These are phyloP conservation scores for Phytophthora pluvialis DNA, from an alignment of 352 stramenopile species.

Conservation along the genomic window DNA sequence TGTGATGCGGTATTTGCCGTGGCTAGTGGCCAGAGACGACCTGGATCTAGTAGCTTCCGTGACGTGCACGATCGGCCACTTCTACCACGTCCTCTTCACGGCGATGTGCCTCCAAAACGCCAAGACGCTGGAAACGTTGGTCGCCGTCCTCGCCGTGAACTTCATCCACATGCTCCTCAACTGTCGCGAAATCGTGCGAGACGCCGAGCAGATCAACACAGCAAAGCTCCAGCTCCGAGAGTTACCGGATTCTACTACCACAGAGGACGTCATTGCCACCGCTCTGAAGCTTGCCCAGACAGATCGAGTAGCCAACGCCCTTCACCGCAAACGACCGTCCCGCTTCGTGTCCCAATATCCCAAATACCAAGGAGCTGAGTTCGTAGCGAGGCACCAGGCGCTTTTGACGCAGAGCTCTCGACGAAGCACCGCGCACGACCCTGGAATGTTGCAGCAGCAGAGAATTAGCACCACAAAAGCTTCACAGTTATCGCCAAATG, in stretches of 20 bases:
- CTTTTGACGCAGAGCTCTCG: too few relatives aligned
- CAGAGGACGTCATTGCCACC: too few relatives aligned
- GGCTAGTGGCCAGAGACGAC: constrained; percentile 21
- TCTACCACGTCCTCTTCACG: constrained; percentile 52
- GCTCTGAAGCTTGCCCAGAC: too few relatives aligned
- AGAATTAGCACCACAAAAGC: too few relatives aligned
- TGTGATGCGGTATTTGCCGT: constrained; percentile 24
- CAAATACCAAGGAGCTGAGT: too few relatives aligned
- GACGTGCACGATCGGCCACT: constrained; percentile 29
- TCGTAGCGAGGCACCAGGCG: too few relatives aligned
- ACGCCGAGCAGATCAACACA: background rate
- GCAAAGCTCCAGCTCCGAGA: background rate
- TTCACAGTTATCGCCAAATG: background rate
- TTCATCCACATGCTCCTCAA: constrained; percentile 35
- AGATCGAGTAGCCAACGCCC: too few relatives aligned
- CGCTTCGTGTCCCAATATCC: too few relatives aligned
- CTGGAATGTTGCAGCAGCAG: background rate
- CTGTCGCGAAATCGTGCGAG: constrained; percentile 15
- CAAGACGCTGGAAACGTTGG: constrained; percentile 38
- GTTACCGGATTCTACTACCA: too few relatives aligned
- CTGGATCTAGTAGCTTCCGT: constrained; percentile 33
- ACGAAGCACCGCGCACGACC: background rate
- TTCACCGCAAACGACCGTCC: too few relatives aligned
- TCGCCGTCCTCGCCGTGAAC: constrained; percentile 31
- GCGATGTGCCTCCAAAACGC: constrained; percentile 46